Evolutionary conservation across 768 basidiomycete species (phyloP).

Genomic region (Termitomyces sp.): DNA sequence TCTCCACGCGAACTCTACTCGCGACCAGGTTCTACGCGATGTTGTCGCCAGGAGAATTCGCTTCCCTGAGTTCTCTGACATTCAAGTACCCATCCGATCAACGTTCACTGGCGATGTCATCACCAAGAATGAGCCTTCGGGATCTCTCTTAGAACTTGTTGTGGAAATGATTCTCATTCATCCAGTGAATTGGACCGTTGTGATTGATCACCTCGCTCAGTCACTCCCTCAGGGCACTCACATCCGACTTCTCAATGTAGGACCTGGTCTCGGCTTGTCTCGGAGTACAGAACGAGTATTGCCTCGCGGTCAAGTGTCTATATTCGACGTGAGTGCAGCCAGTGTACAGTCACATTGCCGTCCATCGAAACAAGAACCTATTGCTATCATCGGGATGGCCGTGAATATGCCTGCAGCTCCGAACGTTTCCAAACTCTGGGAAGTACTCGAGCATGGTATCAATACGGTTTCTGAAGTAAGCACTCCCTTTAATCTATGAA

Average conservation of each 20-base stretch:
- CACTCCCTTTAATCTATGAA: not conserved
- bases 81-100: constrained; percentile 44
- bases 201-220: constrained; percentile 25
- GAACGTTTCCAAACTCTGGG: constrained; percentile 47
- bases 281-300: constrained; percentile 33
- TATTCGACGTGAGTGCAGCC: constrained; percentile 18
- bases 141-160: constrained; percentile 35
- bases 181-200: constrained; percentile 48
- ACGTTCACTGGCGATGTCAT: constrained; percentile 37
- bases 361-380: constrained; percentile 37
- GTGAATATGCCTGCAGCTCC: constrained; percentile 53
- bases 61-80: constrained; percentile 44
- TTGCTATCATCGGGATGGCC: constrained; percentile 74
- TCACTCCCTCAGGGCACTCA: constrained; percentile 15
- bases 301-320: constrained; percentile 12
- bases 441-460: constrained; percentile 47
- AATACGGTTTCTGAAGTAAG: constrained; percentile 55
- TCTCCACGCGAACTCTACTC: constrained; percentile 23
- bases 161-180: constrained; percentile 45
- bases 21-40: constrained; percentile 39
- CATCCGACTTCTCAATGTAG: constrained; percentile 43
- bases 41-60: constrained; percentile 34
- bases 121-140: constrained; percentile 13
- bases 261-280: constrained; percentile 37
- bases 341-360: not conserved